phyloP scores from a whole-genome alignment of 78 protist genomes.

The Anaeramoeba ignava region DNA sequence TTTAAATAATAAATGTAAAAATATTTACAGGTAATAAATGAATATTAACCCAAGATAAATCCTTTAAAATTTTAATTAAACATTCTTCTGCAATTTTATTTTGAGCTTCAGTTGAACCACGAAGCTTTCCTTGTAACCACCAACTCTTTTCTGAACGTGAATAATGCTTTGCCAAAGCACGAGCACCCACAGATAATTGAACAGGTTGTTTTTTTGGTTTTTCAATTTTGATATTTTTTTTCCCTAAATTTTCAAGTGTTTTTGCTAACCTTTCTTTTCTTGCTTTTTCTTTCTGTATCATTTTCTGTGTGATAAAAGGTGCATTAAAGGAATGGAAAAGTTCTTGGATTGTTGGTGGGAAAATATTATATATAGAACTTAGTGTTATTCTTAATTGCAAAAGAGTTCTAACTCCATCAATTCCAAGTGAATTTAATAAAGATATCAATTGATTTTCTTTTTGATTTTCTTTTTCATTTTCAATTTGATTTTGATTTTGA shows the following conservation, averaged over 20 bases:
- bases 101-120: background rate
- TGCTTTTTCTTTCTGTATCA: background rate
- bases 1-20: background rate
- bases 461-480: too few species aligned
- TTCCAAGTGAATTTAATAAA: background rate
- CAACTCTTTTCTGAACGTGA: background rate
- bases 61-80: background rate
- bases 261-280: background rate
- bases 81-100: background rate
- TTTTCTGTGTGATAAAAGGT: background rate
- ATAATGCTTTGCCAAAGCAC: background rate
- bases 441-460: background rate
- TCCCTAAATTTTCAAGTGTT: background rate
- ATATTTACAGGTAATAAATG: background rate
- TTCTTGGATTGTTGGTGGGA: background rate
- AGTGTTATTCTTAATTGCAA: background rate
- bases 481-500: too few species aligned
- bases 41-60: background rate
- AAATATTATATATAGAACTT: background rate
- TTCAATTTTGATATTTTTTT: background rate
- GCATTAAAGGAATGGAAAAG: background rate
- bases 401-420: background rate
- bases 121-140: background rate
- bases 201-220: background rate
- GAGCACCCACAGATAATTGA: background rate